Evolutionary conservation across 768 basidiomycete species (phyloP).

Genomic region (Lactarius quietus): DNA sequence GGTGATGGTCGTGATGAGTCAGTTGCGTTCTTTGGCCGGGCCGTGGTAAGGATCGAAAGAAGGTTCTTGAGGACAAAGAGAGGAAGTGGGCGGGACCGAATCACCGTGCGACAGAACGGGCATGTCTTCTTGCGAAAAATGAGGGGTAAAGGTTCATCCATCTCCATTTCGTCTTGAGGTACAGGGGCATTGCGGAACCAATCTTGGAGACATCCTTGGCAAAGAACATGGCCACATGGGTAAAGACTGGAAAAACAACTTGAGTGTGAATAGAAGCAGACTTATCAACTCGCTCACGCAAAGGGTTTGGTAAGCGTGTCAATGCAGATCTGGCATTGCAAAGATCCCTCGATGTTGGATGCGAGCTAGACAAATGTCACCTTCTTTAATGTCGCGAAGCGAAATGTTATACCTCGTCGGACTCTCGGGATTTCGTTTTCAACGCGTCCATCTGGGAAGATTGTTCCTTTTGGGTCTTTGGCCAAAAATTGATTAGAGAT

Average conservation of each 20-base stretch:
- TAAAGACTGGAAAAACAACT: conserved; percentile 45
- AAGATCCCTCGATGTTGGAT: conserved; percentile 50
- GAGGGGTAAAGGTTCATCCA: conserved; percentile 44
- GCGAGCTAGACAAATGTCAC: conserved; percentile 41
- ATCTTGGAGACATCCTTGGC: conserved; percentile 64
- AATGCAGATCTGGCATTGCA: conserved; percentile 78
- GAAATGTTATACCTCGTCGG: conserved; percentile 49
- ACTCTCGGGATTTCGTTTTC: conserved; percentile 46
- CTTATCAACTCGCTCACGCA: conserved; percentile 45
- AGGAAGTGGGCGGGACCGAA: conserved; percentile 59
- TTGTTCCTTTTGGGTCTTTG: conserved; percentile 44
- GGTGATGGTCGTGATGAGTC: conserved; percentile 30
- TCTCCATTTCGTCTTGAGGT: conserved; percentile 42
- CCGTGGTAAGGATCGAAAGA: conserved; percentile 45
- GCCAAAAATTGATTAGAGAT: conserved; percentile 2
- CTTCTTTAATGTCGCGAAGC: background rate
- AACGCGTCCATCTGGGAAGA: conserved; percentile 43
- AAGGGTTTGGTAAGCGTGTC: conserved; percentile 62
- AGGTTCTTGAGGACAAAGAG: conserved; percentile 66
- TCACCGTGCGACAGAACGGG: conserved; percentile 61
- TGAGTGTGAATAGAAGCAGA: conserved; percentile 15
- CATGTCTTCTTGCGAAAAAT: conserved; percentile 64
- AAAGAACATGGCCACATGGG: conserved; percentile 79
- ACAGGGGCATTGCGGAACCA: conserved; percentile 73
- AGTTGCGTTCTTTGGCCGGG: conserved; percentile 32